A percentile compares a stretch with the other conserved stretches of the same genome.
phyloP scores from a whole-genome alignment of 2,329 filamentous ascomycete species.

The Tolypocladium tundrense region DNA sequence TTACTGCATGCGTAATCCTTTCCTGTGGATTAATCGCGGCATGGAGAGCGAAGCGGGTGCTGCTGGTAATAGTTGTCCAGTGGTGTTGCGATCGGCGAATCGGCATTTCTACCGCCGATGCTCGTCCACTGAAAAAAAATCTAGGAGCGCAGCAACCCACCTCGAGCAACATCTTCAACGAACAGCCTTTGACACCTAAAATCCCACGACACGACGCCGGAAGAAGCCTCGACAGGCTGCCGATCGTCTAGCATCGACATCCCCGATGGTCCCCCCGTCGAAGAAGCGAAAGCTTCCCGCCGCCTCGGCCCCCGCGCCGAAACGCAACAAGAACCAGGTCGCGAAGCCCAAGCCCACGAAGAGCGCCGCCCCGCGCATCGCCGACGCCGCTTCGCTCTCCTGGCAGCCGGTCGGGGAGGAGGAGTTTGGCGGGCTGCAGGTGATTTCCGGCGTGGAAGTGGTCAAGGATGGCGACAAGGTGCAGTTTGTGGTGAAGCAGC shows the following conservation, averaged over 20 bases:
- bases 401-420: constrained; percentile 81
- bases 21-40: not conserved
- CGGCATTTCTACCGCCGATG: not conserved
- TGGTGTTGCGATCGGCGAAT: not conserved
- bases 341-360: constrained; percentile 8
- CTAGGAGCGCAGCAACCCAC: not conserved
- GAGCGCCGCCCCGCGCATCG: constrained; percentile 14
- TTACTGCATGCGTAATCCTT: too few species aligned
- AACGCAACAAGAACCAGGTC: constrained; percentile 22
- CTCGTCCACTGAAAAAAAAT: not conserved
- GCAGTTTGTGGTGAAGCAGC: constrained; percentile 38
- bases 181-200: not conserved
- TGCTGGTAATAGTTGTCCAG: too few species aligned
- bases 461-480: constrained; percentile 52
- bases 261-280: constrained; percentile 19
- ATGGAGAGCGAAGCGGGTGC: too few species aligned
- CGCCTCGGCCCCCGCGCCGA: constrained; percentile 19
- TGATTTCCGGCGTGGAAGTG: constrained; percentile 86
- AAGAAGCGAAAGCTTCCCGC: constrained; percentile 29
- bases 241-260: not conserved
- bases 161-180: not conserved
- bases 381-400: constrained; percentile 37
- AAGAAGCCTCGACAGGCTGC: not conserved
- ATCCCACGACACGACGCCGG: not conserved
- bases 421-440: constrained; percentile 85